These are phyloP conservation scores for Skeletonema marinoi DNA, from an alignment of 108 stramenopile genomes.

Conservation along the genomic window DNA sequence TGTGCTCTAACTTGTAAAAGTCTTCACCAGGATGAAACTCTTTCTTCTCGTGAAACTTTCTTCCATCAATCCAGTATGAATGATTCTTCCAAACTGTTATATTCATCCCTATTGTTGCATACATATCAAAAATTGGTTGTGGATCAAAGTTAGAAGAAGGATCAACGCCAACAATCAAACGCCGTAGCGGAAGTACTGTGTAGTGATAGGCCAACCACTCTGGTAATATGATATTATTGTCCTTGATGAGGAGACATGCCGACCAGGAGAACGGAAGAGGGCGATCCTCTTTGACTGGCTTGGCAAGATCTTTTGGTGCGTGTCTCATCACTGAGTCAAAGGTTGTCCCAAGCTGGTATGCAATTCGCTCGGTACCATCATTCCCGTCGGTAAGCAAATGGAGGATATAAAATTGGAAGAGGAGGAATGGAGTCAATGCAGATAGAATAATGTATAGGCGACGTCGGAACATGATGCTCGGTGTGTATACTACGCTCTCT, in stretches of 20 bases:
- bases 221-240: conserved; percentile 46
- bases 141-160: conserved; percentile 25
- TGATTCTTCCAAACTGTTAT: conserved; percentile 17
- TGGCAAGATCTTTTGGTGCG: no score
- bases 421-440: no score
- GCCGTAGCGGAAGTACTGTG: conserved; percentile 49
- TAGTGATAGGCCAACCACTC: conserved; percentile 70
- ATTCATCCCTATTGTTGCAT: conserved; percentile 8
- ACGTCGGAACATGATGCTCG: no score
- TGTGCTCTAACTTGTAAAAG: not conserved
- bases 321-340: no score
- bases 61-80: conserved; percentile 16
- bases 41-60: not conserved
- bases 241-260: conserved; percentile 59
- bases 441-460: no score
- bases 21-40: not conserved
- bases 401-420: no score
- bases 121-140: not conserved
- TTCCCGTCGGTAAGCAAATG: no score
- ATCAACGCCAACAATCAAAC: conserved; percentile 48
- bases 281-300: no score
- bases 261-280: conserved; percentile 28
- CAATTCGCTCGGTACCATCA: no score
- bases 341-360: no score
- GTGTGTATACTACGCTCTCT: no score